Conservation (phyloP, 345 rosid species). For the Pseudoturritis turrita region DNA sequence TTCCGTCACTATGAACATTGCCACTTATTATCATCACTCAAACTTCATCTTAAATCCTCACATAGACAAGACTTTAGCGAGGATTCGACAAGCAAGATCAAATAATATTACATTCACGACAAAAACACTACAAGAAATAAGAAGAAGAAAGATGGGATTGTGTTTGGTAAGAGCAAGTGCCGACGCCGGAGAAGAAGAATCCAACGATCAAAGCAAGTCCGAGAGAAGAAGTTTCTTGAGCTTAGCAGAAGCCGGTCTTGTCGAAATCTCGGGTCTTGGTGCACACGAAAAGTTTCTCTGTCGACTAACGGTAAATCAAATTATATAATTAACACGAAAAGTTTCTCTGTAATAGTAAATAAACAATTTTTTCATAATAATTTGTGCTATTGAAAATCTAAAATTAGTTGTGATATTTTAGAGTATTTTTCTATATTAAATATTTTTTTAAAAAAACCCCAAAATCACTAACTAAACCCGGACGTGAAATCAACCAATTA, state of each 20-base stretch:
- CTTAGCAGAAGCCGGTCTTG: slow-evolving; percentile 87
- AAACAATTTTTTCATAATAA: too few relatives aligned
- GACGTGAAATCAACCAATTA: slow-evolving; percentile 35
- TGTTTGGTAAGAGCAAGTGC: slow-evolving; percentile 31
- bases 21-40: slow-evolving; percentile 1
- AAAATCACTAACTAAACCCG: slow-evolving; percentile 9
- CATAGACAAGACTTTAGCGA: background rate
- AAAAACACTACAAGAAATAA: background rate
- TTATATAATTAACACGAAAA: too few relatives aligned
- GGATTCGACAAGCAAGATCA: background rate
- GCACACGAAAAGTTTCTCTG: slow-evolving; percentile 81
- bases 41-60: slow-evolving; percentile 5
- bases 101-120: background rate
- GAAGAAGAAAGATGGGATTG: slow-evolving; percentile 14
- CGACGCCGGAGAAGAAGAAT: slow-evolving; percentile 27
- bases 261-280: slow-evolving; percentile 72
- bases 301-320: slow-evolving; percentile 60
- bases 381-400: too few relatives aligned
- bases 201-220: slow-evolving; percentile 32
- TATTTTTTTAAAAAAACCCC: too few relatives aligned
- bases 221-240: slow-evolving; percentile 53
- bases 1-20: slow-evolving; percentile 18
- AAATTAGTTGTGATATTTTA: too few relatives aligned
- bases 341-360: too few relatives aligned
- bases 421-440: too few relatives aligned